Evolutionary conservation across 306 rosid species (phyloP).

Genomic region (Rubus parviflorus): DNA sequence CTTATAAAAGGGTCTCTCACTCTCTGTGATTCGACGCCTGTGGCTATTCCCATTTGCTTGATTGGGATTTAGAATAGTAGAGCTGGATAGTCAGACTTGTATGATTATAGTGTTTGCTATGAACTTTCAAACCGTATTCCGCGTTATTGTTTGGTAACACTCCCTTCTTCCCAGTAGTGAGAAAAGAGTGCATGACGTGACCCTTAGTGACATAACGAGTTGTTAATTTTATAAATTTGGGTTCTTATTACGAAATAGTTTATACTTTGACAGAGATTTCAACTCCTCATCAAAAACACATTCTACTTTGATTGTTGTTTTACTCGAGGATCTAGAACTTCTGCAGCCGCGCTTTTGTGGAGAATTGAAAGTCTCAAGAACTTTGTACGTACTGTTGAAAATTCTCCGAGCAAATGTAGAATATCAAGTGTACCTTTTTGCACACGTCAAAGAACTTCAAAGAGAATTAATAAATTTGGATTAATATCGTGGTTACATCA

Average conservation of each 20-base stretch:
- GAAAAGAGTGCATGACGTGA: background rate
- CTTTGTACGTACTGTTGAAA: background rate
- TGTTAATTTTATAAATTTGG: background rate
- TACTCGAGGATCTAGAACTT: background rate
- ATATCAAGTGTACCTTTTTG: background rate
- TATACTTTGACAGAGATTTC: background rate
- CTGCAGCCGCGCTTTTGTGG: constrained; percentile 4
- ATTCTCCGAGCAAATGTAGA: background rate
- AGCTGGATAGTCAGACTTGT: background rate
- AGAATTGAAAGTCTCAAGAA: background rate
- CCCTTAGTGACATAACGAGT: background rate
- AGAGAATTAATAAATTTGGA: background rate
- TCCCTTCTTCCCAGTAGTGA: background rate
- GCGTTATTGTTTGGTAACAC: constrained; percentile 39
- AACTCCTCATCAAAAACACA: background rate
- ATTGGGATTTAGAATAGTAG: background rate
- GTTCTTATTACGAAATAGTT: background rate
- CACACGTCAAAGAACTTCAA: background rate
- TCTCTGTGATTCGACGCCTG: constrained; percentile 17
- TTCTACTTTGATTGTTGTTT: background rate
- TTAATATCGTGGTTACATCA: too few species aligned
- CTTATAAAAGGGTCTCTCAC: constrained; percentile 10
- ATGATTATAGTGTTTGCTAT: background rate
- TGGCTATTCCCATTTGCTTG: constrained; percentile 14
- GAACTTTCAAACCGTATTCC: constrained; percentile 48